Evolutionary conservation across 805 yeast species (phyloP), one percentile per base, ranked within the genome.

Genomic region (Metschnikowia borealis): DNA sequence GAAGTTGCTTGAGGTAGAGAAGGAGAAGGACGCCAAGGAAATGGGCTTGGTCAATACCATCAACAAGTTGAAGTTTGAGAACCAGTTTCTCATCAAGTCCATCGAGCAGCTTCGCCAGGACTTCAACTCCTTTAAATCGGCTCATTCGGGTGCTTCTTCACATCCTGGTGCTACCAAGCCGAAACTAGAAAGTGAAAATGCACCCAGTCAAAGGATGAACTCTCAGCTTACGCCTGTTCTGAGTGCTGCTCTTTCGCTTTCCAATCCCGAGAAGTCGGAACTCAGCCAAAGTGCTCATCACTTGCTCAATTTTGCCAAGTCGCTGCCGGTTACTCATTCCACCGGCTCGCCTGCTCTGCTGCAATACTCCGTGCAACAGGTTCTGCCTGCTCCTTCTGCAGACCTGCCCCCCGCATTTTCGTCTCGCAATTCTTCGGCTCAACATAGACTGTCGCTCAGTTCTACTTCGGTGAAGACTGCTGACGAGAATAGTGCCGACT

Each of bases 1-100:
- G 46, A 82, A 81, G 66, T 74, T 85, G 50, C 70, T 78, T 62
- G 87, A 80, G 60, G 77, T 84, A 47, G 92, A 86, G 66, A 78
- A 80, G 56, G 91, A 82, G 58, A 77, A 79, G 50, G 87, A 81
- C 37, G 70, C 73, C 46, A 79, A 77, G 58, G 89, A 82, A 60
- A 79, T 82, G 64, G 75, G 78, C 2, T 65, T 75, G 52, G 72
- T 75, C 42, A 80, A 74, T 65, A 76, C 81, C 50, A 79, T 78
- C 61, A 80, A 73, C 60, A 75, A 68, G 56, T 64, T 77, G 36
- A 73, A 70, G 58, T 62, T 63, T 29, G 83, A 76, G 56, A 79
- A 79, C 60, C 75, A 67, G 48, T 64, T 62, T 38, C 61, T 80
- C 35, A 56, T 71, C 51, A 72, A 73, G 54, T 64, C 66, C 31